Base-by-base conservation (phyloP, 768 basidiomycete species). In the Dictyophora rubrovolvata region DNA sequence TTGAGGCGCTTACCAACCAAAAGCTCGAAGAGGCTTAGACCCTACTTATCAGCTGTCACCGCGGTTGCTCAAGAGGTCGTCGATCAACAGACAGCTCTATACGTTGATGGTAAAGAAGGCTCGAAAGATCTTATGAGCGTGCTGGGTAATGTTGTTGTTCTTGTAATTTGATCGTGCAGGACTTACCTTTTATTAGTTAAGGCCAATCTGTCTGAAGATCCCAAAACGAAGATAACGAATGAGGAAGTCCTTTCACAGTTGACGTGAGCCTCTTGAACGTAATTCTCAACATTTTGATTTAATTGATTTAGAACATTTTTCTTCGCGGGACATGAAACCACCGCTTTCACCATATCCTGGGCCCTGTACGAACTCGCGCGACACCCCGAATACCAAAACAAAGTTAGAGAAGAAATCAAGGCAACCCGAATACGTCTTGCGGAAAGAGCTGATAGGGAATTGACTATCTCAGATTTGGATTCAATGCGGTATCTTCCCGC, bases 101-200 rank as follows among this genome's bases (percentile, higher is more conserved):
- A 64, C 11, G 49, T 60, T 0, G 55, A 60, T 9, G 61, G 61
- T 5, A 63, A 65, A 20, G 63, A 63, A 34, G 65, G 65, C 20
- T 58, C 61, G 4, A 69, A 65, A 59, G 72, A 71, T 55, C 68
- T 72, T 20, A 68, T 73, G 65, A 73, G 70, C 37, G 63, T 73
- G 23, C 64, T 73, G 0, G 65, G 70, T 68, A 48, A 21, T 63
- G 37, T n/a, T 23, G 9, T 54, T 36, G 16, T 54, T 9, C 60
- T 23, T 16, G 5, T 21, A 6, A 11, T 47, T 33, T 4, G 16
- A 42, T 10, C 22, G 52, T n/a, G 42, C 53, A 17, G 11, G 34
- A 42, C 5, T 8, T 20, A 12, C 49, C 23, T 42, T 55, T 20
- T 12, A n/a, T 12, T 28, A 67, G 68, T 72, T 16, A 68, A 66